Evolutionary conservation across 2,329 filamentous ascomycete genomes (phyloP).

Genomic region (Colletotrichum sidae): DNA sequence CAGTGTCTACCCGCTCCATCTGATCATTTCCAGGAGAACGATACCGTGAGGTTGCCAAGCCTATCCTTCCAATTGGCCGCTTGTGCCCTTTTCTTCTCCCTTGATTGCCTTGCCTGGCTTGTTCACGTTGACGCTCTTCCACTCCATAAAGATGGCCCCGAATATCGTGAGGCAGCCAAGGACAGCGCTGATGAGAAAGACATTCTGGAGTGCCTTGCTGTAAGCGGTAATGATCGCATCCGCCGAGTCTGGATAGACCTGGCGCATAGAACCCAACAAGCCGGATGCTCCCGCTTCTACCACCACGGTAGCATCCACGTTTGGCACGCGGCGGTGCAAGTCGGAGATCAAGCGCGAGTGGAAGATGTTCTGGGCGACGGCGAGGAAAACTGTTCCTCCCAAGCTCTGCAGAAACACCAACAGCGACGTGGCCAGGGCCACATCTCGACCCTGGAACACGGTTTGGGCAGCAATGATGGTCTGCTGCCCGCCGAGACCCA

Average conservation of each 20-base stretch:
- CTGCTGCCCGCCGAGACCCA: constrained; percentile 20
- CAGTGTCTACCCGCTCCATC: too few species aligned
- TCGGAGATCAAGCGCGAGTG: constrained; percentile 19
- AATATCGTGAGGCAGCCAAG: constrained; percentile 16
- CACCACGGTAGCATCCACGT: constrained; percentile 19
- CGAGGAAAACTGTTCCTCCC: constrained; percentile 22
- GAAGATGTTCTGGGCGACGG: constrained; percentile 32
- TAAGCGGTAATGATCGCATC: constrained; percentile 59
- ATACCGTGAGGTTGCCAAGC: background rate
- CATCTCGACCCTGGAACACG: constrained; percentile 28
- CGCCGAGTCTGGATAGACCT: constrained; percentile 37
- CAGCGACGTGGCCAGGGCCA: constrained; percentile 27
- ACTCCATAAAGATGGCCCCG: constrained; percentile 31
- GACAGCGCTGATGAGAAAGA: constrained; percentile 59
- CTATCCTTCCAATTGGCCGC: background rate
- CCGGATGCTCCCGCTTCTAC: constrained; percentile 26
- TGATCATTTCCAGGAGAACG: too few species aligned
- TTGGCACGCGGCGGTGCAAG: constrained; percentile 23
- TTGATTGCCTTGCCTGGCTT: background rate
- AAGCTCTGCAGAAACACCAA: constrained; percentile 30
- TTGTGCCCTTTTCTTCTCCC: background rate
- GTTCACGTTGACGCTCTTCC: constrained; percentile 29
- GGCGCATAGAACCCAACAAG: constrained; percentile 6
- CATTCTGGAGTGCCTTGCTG: constrained; percentile 59
- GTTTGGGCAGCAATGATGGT: constrained; percentile 32